Conservation (phyloP, 768 basidiomycete genomes). For the Tylopilus balloui region DNA sequence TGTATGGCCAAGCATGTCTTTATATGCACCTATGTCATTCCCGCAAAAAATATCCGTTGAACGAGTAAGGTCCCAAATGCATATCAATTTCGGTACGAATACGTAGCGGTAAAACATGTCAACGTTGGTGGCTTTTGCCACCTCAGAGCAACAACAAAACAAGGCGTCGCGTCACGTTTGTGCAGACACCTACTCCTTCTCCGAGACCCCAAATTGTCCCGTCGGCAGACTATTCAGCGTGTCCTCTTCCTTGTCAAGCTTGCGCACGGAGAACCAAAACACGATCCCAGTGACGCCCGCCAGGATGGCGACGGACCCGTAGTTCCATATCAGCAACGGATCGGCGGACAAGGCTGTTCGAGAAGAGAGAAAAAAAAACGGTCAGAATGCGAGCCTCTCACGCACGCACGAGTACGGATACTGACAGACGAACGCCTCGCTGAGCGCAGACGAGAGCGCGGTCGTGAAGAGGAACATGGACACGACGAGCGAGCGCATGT, state of each 20-base stretch:
- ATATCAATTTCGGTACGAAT: background rate
- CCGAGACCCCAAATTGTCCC: constrained; percentile 31
- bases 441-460: constrained; percentile 57
- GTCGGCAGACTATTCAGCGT: constrained; percentile 49
- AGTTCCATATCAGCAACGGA: constrained; percentile 75
- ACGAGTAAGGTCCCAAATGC: background rate
- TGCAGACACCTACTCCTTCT: background rate
- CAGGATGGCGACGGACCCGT: constrained; percentile 53
- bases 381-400: constrained; percentile 1
- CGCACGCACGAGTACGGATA: constrained; percentile 8
- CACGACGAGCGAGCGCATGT: constrained; percentile 88
- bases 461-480: constrained; percentile 55
- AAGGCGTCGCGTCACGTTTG: background rate
- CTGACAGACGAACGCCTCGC: constrained; percentile 69
- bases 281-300: constrained; percentile 47
- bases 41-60: constrained; percentile 9
- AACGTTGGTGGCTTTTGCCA: background rate
- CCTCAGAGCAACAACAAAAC: background rate
- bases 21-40: constrained; percentile 16
- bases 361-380: background rate
- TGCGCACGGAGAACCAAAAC: constrained; percentile 51
- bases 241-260: constrained; percentile 62
- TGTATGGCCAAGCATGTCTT: constrained; percentile 11
- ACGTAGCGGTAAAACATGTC: background rate
- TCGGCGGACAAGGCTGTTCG: constrained; percentile 56